Conservation (phyloP, 257 asterid species). For the Paulownia fortunei region DNA sequence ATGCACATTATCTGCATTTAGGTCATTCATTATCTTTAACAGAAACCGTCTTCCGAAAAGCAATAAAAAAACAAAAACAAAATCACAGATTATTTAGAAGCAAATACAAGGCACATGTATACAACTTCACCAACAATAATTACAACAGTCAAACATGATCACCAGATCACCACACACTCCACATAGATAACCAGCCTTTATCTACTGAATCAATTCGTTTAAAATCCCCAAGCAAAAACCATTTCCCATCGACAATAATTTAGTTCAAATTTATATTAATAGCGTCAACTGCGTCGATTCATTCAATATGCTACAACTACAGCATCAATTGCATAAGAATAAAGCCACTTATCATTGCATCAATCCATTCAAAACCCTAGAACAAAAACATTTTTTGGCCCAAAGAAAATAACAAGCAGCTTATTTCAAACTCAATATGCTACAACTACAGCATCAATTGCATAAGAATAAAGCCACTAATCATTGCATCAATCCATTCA, state of each 20-base stretch:
- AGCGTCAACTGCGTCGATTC: background rate
- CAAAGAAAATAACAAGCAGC: no score
- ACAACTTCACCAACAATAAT: background rate
- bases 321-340: background rate
- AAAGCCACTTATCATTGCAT: background rate
- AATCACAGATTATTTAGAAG: background rate
- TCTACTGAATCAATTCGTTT: background rate
- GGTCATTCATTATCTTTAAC: background rate
- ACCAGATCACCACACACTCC: background rate
- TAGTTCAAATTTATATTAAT: background rate
- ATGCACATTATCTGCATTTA: background rate
- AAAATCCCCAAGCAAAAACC: background rate
- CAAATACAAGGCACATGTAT: background rate
- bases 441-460: background rate
- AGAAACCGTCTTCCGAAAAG: background rate
- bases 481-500: conserved; percentile 12
- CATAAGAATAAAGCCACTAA: background rate
- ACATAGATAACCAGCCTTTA: background rate
- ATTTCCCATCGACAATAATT: background rate
- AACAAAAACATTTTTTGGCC: no score
- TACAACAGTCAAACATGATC: background rate
- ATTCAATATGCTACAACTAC: background rate
- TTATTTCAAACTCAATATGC: no score
- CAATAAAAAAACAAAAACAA: background rate
- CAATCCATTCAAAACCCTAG: conserved; percentile 17